phyloP scores from a whole-genome alignment of 345 rosid genomes.

The Pistacia atlantica region DNA sequence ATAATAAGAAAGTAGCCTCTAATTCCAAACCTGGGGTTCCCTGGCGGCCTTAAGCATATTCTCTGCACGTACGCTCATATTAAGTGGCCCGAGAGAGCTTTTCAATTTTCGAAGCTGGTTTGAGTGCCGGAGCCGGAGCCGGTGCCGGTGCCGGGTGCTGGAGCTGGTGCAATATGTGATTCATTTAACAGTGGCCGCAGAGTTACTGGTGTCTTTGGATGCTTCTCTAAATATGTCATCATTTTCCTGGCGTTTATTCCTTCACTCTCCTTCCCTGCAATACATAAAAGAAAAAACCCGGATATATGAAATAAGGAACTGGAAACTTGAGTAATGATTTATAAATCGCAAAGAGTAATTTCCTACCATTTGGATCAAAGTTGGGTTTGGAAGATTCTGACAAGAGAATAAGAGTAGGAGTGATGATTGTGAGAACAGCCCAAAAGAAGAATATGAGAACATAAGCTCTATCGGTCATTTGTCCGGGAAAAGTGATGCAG shows the following conservation, averaged over 20 bases:
- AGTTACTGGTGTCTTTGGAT: constrained; percentile 7
- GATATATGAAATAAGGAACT: neutral
- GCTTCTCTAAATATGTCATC: constrained; percentile 40
- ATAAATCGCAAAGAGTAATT: neutral
- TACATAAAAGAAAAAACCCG: neutral
- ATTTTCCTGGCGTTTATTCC: constrained; percentile 48
- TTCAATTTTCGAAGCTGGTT: constrained; percentile 10
- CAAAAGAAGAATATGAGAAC: constrained; percentile 89
- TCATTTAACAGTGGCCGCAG: constrained; percentile 1
- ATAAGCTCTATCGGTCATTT: constrained; percentile 70
- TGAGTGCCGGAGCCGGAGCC: constrained; percentile 2
- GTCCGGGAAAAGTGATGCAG: constrained; percentile 17
- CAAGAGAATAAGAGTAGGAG: constrained; percentile 79
- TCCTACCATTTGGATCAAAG: constrained; percentile 40
- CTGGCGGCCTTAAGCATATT: neutral
- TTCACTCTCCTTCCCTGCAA: constrained; percentile 28
- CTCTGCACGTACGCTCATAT: neutral
- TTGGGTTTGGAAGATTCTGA: constrained; percentile 63
- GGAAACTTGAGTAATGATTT: neutral
- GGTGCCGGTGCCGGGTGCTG: constrained; percentile 31
- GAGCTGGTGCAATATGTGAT: constrained; percentile 18
- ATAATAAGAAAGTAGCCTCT: neutral
- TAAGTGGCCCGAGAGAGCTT: constrained; percentile 17
- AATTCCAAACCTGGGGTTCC: constrained; percentile 17
- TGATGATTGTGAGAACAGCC: constrained; percentile 84